Base-by-base conservation (phyloP, 768 basidiomycete species). In the Leucogyrophana mollusca region DNA sequence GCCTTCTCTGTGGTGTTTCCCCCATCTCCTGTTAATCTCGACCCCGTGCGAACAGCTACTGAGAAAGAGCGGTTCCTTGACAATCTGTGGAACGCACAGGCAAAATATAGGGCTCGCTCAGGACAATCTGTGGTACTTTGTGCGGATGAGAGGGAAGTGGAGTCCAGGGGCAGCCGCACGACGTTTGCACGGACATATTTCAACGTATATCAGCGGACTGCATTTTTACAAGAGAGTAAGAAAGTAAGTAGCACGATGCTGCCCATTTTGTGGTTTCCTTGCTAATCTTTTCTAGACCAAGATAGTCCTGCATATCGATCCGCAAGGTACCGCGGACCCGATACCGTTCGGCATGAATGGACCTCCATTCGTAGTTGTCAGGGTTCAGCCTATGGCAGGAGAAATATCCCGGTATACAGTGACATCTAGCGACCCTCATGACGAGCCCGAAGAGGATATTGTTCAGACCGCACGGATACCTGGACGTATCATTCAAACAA, bases 81-180 rank as follows among this genome's bases (percentile, higher is more conserved):
- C 53, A 93, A 92, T 60, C 67, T 97, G 9, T 97, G 94, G 94
- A 77, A 77, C 34, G 84, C 83, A 18, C 94, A 97, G 61, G 91
- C 91, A 7, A 80, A 76, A 38, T 87, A 87, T 54, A 75, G 94
- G 47, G 79, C 90, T 2, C 79, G 80, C 42, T 66, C 74, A 7
- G 87, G 85, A 0, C 85, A 87, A 58, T 87, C 87, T 2, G 83
- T 88, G 14, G 80, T 86, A 9, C 68, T 91, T 11, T 73, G 76
- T 51, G 75, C 87, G 4, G 79, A 86, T 14, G 89, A 90, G 47
- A 73, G 76, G 51, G 87, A 91, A 60, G 86, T 94, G 3, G 87
- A 92, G 59, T 77, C 72, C 16, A 76, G 78, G 46, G 71, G 71
- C 36, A 83, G 84, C 9, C 78, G 73, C 51, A 67, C 73, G 22